A percentile compares a stretch with the other conserved stretches of the same genome.
Conservation (phyloP, 2,329 filamentous ascomycete species). For the Geosmithia putterillii region DNA sequence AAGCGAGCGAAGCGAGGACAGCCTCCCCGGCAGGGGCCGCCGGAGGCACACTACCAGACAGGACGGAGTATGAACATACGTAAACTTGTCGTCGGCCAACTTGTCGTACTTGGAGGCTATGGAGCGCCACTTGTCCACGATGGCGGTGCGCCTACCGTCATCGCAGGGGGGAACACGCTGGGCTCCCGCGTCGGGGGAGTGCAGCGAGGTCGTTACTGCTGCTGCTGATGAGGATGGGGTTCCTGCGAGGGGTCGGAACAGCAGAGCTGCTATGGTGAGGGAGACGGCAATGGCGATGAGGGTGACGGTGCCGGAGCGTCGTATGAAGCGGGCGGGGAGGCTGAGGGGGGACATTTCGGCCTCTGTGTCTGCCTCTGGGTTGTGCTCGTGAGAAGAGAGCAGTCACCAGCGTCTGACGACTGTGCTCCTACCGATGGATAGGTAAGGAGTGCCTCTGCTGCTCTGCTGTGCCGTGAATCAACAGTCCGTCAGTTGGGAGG, state of each 20-base stretch:
- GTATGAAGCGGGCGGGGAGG: background rate
- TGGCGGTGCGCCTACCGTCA: background rate
- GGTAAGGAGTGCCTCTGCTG: too few relatives aligned
- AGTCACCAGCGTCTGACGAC: too few relatives aligned
- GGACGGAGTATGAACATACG: conserved; percentile 1
- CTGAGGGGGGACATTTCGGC: background rate
- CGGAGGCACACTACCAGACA: background rate
- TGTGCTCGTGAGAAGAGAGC: too few relatives aligned
- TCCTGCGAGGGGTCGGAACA: background rate
- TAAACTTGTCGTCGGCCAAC: conserved; percentile 5
- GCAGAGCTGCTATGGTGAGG: background rate
- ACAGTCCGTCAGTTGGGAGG: too few relatives aligned
- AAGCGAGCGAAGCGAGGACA: too few relatives aligned
- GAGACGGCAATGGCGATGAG: background rate
- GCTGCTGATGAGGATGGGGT: too few relatives aligned
- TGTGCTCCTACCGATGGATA: too few relatives aligned
- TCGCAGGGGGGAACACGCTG: background rate
- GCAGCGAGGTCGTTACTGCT: background rate
- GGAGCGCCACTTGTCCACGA: background rate
- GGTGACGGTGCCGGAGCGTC: background rate
- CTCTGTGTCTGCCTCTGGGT: too few relatives aligned
- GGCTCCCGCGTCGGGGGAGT: background rate
- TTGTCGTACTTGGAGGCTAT: background rate
- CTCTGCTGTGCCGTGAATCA: too few relatives aligned
- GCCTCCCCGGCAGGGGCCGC: too few relatives aligned